These are phyloP conservation scores for Dioscorea alata DNA, from an alignment of 106 monocot genomes.

Conservation along the genomic window DNA sequence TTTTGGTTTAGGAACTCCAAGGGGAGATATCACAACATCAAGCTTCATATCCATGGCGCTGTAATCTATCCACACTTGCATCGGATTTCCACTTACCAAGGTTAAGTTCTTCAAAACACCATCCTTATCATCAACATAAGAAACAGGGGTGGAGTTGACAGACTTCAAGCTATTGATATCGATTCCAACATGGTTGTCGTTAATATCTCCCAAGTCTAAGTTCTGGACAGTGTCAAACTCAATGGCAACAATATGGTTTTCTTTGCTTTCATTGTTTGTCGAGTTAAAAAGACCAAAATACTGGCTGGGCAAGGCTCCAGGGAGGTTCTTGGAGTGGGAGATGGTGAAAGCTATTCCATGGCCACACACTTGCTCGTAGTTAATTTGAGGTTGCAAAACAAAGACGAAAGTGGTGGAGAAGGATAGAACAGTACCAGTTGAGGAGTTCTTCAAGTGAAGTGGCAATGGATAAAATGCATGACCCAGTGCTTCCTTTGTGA, in stretches of 20 bases:
- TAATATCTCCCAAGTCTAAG: background rate
- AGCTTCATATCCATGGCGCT: slow-evolving; percentile 6
- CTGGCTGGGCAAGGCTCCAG: slow-evolving; percentile 5
- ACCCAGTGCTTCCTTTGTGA: background rate
- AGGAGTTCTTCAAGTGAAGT: background rate
- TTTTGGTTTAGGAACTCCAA: slow-evolving; percentile 7
- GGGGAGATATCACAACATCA: slow-evolving; percentile 18
- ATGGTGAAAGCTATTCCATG: slow-evolving; percentile 29
- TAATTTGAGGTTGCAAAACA: background rate
- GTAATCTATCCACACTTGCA: slow-evolving; percentile 30
- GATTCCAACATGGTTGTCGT: slow-evolving; percentile 5
- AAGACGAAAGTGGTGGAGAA: slow-evolving; percentile 17
- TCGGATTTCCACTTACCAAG: slow-evolving; percentile 19
- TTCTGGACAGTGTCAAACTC: slow-evolving; percentile 9
- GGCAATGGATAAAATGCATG: slow-evolving; percentile 9
- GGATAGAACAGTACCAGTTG: background rate
- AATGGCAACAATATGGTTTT: slow-evolving; percentile 3
- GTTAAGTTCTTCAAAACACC: background rate
- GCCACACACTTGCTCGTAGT: background rate
- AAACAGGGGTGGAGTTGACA: background rate
- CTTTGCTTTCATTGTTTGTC: background rate
- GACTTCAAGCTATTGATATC: slow-evolving; percentile 2
- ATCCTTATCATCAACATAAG: background rate
- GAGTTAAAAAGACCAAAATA: slow-evolving; percentile 35
- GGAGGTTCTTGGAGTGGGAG: slow-evolving; percentile 3